Evolutionary conservation across 257 asterid genomes (phyloP).

Genomic region (Solanum piurae): DNA sequence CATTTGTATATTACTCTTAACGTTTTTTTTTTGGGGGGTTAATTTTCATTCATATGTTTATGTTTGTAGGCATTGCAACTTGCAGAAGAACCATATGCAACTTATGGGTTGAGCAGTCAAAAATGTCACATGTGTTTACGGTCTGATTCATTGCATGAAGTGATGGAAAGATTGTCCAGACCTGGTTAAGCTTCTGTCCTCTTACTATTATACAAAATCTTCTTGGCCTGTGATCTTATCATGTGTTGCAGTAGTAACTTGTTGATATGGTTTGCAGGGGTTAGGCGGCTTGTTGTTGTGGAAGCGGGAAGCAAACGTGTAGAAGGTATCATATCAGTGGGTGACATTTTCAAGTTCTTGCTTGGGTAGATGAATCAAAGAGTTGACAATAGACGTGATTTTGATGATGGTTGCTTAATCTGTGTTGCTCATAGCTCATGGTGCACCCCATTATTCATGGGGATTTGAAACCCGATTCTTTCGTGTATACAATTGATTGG

Average conservation of each 20-base stretch:
- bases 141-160: conserved; percentile 62
- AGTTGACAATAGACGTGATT: background rate
- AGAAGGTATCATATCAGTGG: conserved; percentile 63
- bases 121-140: conserved; percentile 91
- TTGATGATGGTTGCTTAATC: background rate
- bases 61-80: conserved; percentile 65
- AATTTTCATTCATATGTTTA: background rate
- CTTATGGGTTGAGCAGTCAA: conserved; percentile 40
- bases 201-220: background rate
- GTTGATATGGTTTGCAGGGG: conserved; percentile 38
- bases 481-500: conserved; percentile 29
- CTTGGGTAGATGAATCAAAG: conserved; percentile 30
- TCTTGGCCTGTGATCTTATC: background rate
- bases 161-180: conserved; percentile 71
- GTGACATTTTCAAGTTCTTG: conserved; percentile 73
- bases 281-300: conserved; percentile 67
- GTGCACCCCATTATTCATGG: conserved; percentile 1
- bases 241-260: background rate
- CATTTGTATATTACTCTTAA: background rate
- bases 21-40: background rate
- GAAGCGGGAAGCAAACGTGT: conserved; percentile 98
- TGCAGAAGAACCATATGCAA: conserved; percentile 67
- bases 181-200: conserved; percentile 47
- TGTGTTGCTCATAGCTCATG: background rate
- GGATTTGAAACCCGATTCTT: conserved; percentile 11